These are phyloP conservation scores for Lachancea kluyveri DNA, from an alignment of 805 yeast species.

Conservation along the genomic window DNA sequence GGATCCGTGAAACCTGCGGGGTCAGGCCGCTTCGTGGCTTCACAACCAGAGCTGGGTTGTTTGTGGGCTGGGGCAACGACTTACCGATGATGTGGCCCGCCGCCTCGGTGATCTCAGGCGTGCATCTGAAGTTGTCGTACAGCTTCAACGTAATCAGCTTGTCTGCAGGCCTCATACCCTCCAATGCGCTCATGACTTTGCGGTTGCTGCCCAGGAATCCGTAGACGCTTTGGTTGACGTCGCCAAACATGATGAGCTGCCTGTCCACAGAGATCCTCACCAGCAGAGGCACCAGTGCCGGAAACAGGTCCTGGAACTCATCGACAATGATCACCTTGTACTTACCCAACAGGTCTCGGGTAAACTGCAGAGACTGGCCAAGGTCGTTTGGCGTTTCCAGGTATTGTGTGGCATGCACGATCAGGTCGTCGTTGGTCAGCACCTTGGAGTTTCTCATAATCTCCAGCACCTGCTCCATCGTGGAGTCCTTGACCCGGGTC, in stretches of 20 bases:
- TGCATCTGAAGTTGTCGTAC: slow-evolving; percentile 52
- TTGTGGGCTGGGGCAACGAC: neutral
- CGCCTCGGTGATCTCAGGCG: slow-evolving; percentile 48
- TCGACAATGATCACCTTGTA: slow-evolving; percentile 51
- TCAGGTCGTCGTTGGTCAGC: slow-evolving; percentile 28
- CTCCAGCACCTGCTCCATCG: slow-evolving; percentile 18
- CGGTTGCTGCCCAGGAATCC: slow-evolving; percentile 54
- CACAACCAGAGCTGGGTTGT: slow-evolving; percentile 7
- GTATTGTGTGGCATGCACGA: slow-evolving; percentile 18
- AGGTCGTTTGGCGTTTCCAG: slow-evolving; percentile 4
- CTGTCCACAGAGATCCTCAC: slow-evolving; percentile 32
- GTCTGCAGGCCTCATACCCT: slow-evolving; percentile 10
- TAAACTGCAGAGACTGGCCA: slow-evolving; percentile 6
- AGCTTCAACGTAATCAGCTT: slow-evolving; percentile 32
- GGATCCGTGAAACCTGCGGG: slow-evolving; percentile 12
- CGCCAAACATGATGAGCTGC: slow-evolving; percentile 66
- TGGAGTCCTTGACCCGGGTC: slow-evolving; percentile 6
- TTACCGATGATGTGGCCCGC: slow-evolving; percentile 29
- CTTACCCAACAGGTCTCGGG: slow-evolving; percentile 11
- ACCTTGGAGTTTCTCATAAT: slow-evolving; percentile 33
- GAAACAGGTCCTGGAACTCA: slow-evolving; percentile 69
- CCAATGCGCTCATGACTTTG: slow-evolving; percentile 25
- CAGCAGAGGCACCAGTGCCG: slow-evolving; percentile 41
- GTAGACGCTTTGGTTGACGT: slow-evolving; percentile 64
- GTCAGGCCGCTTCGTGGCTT: slow-evolving; percentile 14